Conservation (phyloP, 169 alveolate species). For the Plasmodium vivax region DNA sequence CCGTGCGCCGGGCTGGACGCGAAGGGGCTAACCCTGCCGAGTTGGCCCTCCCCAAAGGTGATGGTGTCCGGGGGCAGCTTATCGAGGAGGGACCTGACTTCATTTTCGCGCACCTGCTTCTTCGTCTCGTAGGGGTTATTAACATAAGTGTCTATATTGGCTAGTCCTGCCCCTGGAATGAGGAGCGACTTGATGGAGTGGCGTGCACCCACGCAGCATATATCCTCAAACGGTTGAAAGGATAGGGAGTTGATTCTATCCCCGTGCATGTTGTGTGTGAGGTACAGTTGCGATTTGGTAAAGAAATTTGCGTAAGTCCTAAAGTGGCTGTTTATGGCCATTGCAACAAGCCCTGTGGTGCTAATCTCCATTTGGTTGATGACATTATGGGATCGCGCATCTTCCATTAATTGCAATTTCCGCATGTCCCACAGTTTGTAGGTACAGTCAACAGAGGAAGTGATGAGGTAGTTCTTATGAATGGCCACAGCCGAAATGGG, state of each 20-base stretch:
- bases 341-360: slow-evolving; percentile 71
- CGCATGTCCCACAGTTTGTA: slow-evolving; percentile 96
- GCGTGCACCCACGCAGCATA: slow-evolving; percentile 93
- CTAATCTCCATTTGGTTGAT: slow-evolving; percentile 59
- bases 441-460: slow-evolving; percentile 84
- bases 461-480: slow-evolving; percentile 78
- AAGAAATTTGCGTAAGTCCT: slow-evolving; percentile 62
- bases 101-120: slow-evolving; percentile 90
- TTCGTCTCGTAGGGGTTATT: slow-evolving; percentile 86
- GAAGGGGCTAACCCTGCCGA: slow-evolving; percentile 88
- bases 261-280: slow-evolving; percentile 59
- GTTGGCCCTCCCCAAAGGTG: slow-evolving; percentile 85
- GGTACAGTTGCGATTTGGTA: slow-evolving; percentile 25
- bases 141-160: slow-evolving; percentile 92
- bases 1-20: not conserved
- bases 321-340: slow-evolving; percentile 81
- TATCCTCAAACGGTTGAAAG: slow-evolving; percentile 95
- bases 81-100: slow-evolving; percentile 92
- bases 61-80: slow-evolving; percentile 95
- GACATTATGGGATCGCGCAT: slow-evolving; percentile 40
- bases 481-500: slow-evolving; percentile 79
- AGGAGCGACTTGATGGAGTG: slow-evolving; percentile 90
- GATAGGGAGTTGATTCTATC: slow-evolving; percentile 83
- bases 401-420: slow-evolving; percentile 79
- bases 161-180: slow-evolving; percentile 96